Evolutionary conservation across 2,329 filamentous ascomycete species (phyloP).

Genomic region (Triangularia setosa): DNA sequence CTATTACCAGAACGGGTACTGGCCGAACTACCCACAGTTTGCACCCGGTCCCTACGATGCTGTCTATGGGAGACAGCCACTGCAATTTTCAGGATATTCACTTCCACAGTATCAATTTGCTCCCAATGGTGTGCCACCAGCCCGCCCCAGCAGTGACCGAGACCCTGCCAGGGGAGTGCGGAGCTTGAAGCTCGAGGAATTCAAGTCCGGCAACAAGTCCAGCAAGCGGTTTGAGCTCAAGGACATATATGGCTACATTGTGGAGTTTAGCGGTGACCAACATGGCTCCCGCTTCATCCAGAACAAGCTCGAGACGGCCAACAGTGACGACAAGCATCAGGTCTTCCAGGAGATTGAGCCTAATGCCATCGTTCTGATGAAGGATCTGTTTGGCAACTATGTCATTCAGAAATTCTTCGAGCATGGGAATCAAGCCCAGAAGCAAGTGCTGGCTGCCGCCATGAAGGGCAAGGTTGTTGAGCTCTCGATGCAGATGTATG

Average conservation of each 20-base stretch:
- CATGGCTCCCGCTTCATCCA: constrained; percentile 96
- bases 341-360: constrained; percentile 83
- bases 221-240: constrained; percentile 76
- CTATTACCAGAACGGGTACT: constrained; percentile 33
- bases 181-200: constrained; percentile 65
- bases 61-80: constrained; percentile 34
- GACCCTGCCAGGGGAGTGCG: constrained; percentile 35
- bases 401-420: constrained; percentile 98
- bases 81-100: constrained; percentile 34
- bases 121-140: constrained; percentile 3
- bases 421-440: constrained; percentile 90
- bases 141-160: constrained; percentile 47
- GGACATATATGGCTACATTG: constrained; percentile 82
- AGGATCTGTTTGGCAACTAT: constrained; percentile 96
- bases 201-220: constrained; percentile 68
- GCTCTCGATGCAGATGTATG: constrained; percentile 84
- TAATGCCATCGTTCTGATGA: constrained; percentile 86
- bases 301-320: constrained; percentile 83
- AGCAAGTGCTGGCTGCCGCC: constrained; percentile 76
- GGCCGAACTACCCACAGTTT: constrained; percentile 38
- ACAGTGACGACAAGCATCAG: constrained; percentile 91
- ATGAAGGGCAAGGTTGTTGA: constrained; percentile 83
- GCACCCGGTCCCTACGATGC: constrained; percentile 35
- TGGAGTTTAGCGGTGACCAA: constrained; percentile 94
- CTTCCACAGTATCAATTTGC: constrained; percentile 27